Percentiles rank a stretch among this genome's conserved stretches.
phyloP scores from a whole-genome alignment of 148 eudicot species.

The Bassia scoparia region DNA sequence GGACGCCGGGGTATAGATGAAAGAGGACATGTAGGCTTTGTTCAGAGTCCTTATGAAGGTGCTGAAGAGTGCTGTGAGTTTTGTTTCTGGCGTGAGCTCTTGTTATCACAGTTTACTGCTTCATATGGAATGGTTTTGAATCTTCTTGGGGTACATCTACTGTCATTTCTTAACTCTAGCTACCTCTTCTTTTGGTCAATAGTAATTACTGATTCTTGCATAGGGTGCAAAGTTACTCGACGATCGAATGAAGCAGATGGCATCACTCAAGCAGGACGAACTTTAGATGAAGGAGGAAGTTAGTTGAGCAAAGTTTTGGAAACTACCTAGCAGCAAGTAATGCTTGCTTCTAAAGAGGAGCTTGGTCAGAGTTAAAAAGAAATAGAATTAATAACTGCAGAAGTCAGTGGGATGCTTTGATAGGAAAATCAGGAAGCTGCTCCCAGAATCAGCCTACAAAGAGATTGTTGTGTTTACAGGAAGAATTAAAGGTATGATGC shows the following conservation, averaged over 20 bases:
- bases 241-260: conserved; percentile 54
- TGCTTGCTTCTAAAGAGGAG: conserved; percentile 95
- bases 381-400: conserved; percentile 56
- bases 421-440: conserved; percentile 53
- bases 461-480: conserved; percentile 83
- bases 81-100: conserved; percentile 88
- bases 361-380: conserved; percentile 71
- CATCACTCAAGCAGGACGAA: conserved; percentile 57
- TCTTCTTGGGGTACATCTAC: conserved; percentile 75
- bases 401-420: conserved; percentile 86
- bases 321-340: conserved; percentile 99
- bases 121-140: conserved; percentile 99
- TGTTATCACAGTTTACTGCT: conserved; percentile 94
- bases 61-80: conserved; percentile 90
- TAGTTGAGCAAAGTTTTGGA: conserved; percentile 97
- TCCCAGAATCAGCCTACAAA: conserved; percentile 65
- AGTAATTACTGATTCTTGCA: conserved; percentile 20
- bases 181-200: conserved; percentile 11
- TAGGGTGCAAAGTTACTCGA: conserved; percentile 86
- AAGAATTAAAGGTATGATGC: conserved; percentile 66
- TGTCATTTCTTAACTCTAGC: conserved; percentile 5
- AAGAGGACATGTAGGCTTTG: conserved; percentile 86
- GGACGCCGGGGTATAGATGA: conserved; percentile 98
- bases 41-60: conserved; percentile 89
- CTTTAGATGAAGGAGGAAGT: conserved; percentile 89